Conservation (phyloP, 1,139 yeast genomes). For the Candida sp. region DNA sequence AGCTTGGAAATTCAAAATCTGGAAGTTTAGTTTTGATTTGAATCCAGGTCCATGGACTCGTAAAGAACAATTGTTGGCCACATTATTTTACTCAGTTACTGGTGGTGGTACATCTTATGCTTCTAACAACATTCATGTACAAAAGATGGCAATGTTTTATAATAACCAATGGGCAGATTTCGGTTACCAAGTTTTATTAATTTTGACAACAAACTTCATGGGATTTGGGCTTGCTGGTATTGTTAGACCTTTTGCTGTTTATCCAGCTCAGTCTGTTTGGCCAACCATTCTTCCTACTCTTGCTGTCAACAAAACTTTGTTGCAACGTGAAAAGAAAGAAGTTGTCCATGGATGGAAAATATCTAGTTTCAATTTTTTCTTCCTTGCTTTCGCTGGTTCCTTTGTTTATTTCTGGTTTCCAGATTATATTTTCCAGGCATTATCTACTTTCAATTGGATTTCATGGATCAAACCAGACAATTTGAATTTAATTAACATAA, state of each 20-base stretch:
- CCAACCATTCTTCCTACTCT: constrained; percentile 53
- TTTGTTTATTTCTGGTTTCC: constrained; percentile 36
- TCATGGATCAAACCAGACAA: constrained; percentile 34
- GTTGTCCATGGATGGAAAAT: constrained; percentile 36
- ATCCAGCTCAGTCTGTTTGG: constrained; percentile 57
- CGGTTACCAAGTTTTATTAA: constrained; percentile 50
- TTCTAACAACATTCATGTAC: constrained; percentile 40
- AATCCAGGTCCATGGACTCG: constrained; percentile 27
- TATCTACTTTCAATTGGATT: constrained; percentile 35
- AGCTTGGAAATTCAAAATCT: constrained; percentile 10
- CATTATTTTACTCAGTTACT: constrained; percentile 18
- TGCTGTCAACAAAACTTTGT: constrained; percentile 53
- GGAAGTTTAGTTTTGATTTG: constrained; percentile 11
- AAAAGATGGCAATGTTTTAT: constrained; percentile 37
- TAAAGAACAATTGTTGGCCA: constrained; percentile 26
- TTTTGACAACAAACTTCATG: constrained; percentile 52
- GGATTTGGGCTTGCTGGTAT: constrained; percentile 68
- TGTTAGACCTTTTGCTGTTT: constrained; percentile 52
- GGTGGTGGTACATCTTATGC: constrained; percentile 27
- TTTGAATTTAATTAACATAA: constrained; percentile 45
- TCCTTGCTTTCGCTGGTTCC: constrained; percentile 16
- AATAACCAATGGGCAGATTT: constrained; percentile 39
- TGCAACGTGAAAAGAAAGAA: constrained; percentile 38
- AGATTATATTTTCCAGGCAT: constrained; percentile 26
- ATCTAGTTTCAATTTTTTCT: constrained; percentile 29